phyloP scores from a whole-genome alignment of 306 rosid species.

The Cyamopsis tetragonoloba region DNA sequence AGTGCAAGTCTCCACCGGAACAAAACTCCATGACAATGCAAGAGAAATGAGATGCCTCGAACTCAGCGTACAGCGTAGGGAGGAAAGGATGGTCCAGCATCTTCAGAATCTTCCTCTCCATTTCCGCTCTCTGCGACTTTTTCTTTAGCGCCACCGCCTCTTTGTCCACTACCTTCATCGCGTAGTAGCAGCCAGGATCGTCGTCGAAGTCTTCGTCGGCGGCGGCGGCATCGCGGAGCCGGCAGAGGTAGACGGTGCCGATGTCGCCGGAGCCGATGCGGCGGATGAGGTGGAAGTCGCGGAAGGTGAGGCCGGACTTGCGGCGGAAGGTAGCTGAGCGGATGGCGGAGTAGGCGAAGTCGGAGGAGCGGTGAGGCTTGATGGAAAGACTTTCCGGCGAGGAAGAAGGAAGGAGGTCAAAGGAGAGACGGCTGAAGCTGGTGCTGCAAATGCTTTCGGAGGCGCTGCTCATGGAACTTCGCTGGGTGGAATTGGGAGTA shows the following conservation, averaged over 20 bases:
- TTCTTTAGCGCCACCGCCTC: constrained; percentile 78
- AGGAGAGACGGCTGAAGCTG: constrained; percentile 89
- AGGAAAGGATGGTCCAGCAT: constrained; percentile 95
- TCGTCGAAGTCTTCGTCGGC: constrained; percentile 10
- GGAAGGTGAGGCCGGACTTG: constrained; percentile 55
- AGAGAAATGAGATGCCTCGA: constrained; percentile 86
- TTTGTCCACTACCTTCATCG: constrained; percentile 96
- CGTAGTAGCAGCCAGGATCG: constrained; percentile 44
- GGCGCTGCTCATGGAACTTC: constrained; percentile 82
- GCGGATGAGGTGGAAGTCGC: constrained; percentile 76
- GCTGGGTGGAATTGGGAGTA: constrained; percentile 46
- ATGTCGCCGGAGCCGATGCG: constrained; percentile 92
- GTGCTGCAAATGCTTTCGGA: constrained; percentile 76
- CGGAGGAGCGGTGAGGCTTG: constrained; percentile 94
- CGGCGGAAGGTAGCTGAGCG: constrained; percentile 45
- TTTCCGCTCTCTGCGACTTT: constrained; percentile 76
- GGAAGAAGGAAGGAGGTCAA: constrained; percentile 45
- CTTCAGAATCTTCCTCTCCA: constrained; percentile 87
- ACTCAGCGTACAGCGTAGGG: constrained; percentile 88
- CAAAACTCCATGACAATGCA: constrained; percentile 99
- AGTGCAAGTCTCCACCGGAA: constrained; percentile 89
- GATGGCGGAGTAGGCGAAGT: constrained; percentile 84
- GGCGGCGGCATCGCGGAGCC: constrained; percentile 32
- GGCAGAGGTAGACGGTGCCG: constrained; percentile 87
- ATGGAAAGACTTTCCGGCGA: constrained; percentile 49